Base-by-base conservation (phyloP, 305 asterid species). In the Lippia alba region DNA sequence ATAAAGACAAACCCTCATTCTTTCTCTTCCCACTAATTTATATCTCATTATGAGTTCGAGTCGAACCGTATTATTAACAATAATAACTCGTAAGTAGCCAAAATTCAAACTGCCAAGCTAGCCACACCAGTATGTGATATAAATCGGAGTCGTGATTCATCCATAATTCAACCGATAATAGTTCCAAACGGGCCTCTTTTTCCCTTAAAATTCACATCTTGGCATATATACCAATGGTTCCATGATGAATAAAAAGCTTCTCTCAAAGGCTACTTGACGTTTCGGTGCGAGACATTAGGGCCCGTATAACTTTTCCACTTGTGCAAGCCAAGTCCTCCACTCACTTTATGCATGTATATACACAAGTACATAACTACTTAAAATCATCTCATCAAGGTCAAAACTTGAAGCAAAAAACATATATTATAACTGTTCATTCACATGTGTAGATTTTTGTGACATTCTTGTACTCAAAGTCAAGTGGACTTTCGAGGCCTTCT, bases 301-400 rank as follows among this genome's bases (percentile, higher is more conserved):
- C 82, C 87, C 85, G n/a, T 3, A 76, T 48, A 48, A 66, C 75
- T 48, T 78, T 83, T 82, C 76, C 84, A 67, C 86, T 75, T 76
- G 86, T 86, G 91, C 85, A 86, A 81, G 84, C 69, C 73, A 79
- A 75, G 58, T 44, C 76, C 88, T 7, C 87, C 86, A 84, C 81
- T 50, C 58, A 70, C 81, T 77, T 75, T 79, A 72, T 73, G 74
- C 75, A 64, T 72, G 67, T 56, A 73, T 11, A 7, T 0, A 24
- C n/a, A n/a, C n/a, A n/a, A n/a, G 5, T 58, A 19, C 50, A 56
- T 46, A 53, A 24, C 18, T 72, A 63, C 59, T 66, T 56, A 74
- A 85, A 74, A 85, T 87, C 93, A 85, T 85, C 69, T 45, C 79
- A 78, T 57, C 66, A 30, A 73, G 78, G 76, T 73, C 82, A 83